Evolutionary conservation across 1,284 basidiomycete genomes (phyloP).

Genomic region (Rhodotorula sp.): DNA sequence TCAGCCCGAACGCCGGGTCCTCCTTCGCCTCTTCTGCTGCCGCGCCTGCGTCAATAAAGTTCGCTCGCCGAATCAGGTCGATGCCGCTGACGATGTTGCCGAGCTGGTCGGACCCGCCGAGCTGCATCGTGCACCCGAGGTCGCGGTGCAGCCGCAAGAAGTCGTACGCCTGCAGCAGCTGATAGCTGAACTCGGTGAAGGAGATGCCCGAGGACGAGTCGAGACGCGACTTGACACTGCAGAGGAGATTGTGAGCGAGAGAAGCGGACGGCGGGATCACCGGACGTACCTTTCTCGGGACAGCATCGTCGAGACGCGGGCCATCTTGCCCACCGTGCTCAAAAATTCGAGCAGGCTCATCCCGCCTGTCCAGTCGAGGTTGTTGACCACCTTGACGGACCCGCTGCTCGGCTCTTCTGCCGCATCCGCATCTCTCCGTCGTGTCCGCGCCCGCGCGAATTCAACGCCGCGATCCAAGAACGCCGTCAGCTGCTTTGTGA

Average conservation of each 20-base stretch:
- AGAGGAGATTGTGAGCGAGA: too few species aligned
- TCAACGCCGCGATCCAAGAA: constrained; percentile 70
- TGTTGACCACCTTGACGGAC: constrained; percentile 67
- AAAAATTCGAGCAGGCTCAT: constrained; percentile 83
- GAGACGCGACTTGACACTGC: constrained; percentile 81
- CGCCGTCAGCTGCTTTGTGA: constrained; percentile 65
- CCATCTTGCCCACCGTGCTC: constrained; percentile 73
- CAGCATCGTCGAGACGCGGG: constrained; percentile 86
- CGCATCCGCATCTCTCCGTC: constrained; percentile 42
- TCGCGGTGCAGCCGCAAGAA: constrained; percentile 75
- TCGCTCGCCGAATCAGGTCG: constrained; percentile 43
- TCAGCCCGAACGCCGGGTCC: constrained; percentile 77
- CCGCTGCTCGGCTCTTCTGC: constrained; percentile 35
- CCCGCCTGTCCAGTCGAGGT: constrained; percentile 76
- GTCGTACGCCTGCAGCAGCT: constrained; percentile 95
- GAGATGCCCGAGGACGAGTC: constrained; percentile 73
- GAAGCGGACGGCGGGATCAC: neutral
- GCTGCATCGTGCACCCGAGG: constrained; percentile 76
- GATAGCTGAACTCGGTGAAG: constrained; percentile 97
- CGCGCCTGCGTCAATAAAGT: constrained; percentile 8
- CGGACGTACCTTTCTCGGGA: constrained; percentile 75
- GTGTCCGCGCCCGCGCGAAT: constrained; percentile 59
- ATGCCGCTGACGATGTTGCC: constrained; percentile 72
- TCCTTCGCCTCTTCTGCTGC: constrained; percentile 29
- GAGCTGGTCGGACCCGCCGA: constrained; percentile 97